Base-by-base conservation (phyloP, 768 basidiomycete species). In the Neoboletus brunneissimus region DNA sequence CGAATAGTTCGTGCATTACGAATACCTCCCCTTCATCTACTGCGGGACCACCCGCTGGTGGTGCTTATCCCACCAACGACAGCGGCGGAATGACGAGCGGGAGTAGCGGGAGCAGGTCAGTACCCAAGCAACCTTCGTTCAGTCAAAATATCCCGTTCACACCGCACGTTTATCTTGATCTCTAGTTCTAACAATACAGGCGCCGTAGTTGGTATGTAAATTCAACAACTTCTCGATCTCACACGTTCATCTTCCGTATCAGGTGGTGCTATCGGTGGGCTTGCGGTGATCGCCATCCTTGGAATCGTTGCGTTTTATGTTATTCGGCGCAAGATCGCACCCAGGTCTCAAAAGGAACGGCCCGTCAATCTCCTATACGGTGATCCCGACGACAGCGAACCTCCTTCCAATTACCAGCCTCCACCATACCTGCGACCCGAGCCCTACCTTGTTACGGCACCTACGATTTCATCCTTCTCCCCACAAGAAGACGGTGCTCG, bases 391-490 rank as follows among this genome's bases (percentile, higher is more conserved):
- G 83, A 83, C 43, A 79, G 76, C 35, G 75, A 76, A 13, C 71
- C 72, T 1, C 59, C 66, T 51, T 61, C 67, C 57, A 59, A 73
- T 27, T 78, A 78, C 46, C 81, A 84, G 40, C 80, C 85, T 9
- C 88, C 87, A 5, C 80, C 89, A 54, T 88, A 83, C 69, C 87
- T 89, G 66, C 80, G 79, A 32, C 89, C 89, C 0, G 86, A 91
- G 59, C 90, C 90, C 3, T 91, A 85, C 73, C 79, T 88, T 51
- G 79, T 88, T 4, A 79, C 87, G 0, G 85, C 85, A 44, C 84
- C 87, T 13, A 82, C 84, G 15, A 64, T 72, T 1, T 75, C 78
- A 6, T 70, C 76, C 9, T 73, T 75, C 0, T 75, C 70, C 22
- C 75, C 65, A 2, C 73, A 67, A 44, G 68, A 63, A 47, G 70